Evolutionary conservation across 257 asterid genomes (phyloP).

Genomic region (Gentiana dahurica): DNA sequence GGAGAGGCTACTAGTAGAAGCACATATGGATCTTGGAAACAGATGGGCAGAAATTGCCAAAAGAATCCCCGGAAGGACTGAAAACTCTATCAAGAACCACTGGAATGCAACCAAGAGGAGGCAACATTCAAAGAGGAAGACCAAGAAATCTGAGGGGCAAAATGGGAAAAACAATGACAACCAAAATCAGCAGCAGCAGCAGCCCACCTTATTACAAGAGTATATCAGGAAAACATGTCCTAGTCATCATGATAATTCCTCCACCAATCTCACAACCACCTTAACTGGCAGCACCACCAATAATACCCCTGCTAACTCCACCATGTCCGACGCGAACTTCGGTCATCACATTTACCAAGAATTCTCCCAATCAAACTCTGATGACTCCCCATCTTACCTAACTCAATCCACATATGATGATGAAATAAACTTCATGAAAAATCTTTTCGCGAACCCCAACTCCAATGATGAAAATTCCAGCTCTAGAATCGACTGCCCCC

Average conservation of each 20-base stretch:
- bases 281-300: neutral
- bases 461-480: neutral
- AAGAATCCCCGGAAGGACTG: slow-evolving; percentile 55
- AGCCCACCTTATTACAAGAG: slow-evolving; percentile 37
- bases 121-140: slow-evolving; percentile 33
- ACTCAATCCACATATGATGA: slow-evolving; percentile 29
- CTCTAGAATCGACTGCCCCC: neutral
- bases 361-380: slow-evolving; percentile 4
- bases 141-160: slow-evolving; percentile 16
- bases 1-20: slow-evolving; percentile 41
- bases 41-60: slow-evolving; percentile 68
- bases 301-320: slow-evolving; percentile 8
- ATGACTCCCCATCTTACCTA: slow-evolving; percentile 21
- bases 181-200: neutral
- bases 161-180: neutral
- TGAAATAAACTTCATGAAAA: slow-evolving; percentile 42
- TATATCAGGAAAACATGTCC: slow-evolving; percentile 31
- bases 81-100: slow-evolving; percentile 70
- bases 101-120: slow-evolving; percentile 69
- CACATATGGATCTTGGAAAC: slow-evolving; percentile 45
- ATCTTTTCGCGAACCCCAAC: slow-evolving; percentile 20
- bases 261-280: neutral
- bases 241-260: slow-evolving; percentile 3
- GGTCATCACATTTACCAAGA: neutral
- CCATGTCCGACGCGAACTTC: slow-evolving; percentile 1